phyloP scores from a whole-genome alignment of 2,329 filamentous ascomycete species.

The Sporothrix euskadiensis region DNA sequence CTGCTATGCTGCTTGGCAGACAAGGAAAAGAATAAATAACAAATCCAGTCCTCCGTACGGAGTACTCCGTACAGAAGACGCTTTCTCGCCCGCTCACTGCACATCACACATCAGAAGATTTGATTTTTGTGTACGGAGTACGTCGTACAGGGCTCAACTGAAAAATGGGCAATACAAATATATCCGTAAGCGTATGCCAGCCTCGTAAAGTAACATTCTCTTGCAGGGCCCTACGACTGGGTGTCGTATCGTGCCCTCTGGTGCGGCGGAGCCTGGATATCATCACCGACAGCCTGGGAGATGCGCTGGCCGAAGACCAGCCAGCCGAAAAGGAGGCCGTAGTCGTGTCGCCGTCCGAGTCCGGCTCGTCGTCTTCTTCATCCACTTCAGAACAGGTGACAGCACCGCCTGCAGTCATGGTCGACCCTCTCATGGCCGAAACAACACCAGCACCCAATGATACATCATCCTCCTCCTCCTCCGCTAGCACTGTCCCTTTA shows the following conservation, averaged over 20 bases:
- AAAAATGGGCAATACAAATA: too few relatives aligned
- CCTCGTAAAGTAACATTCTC: too few relatives aligned
- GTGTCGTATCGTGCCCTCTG: conserved; percentile 36
- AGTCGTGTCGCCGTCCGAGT: not conserved
- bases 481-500: not conserved
- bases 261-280: conserved; percentile 39
- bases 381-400: not conserved
- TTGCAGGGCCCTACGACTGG: conserved; percentile 34
- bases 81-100: too few relatives aligned
- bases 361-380: not conserved
- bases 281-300: conserved; percentile 33
- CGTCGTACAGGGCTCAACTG: too few relatives aligned
- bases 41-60: too few relatives aligned
- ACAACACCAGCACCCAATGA: not conserved
- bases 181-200: too few relatives aligned
- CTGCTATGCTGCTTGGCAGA: too few relatives aligned
- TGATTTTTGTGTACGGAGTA: too few relatives aligned
- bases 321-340: not conserved
- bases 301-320: not conserved
- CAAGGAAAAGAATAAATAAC: too few relatives aligned
- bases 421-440: not conserved
- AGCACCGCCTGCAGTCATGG: not conserved
- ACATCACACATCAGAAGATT: too few relatives aligned
- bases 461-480: not conserved
- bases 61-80: too few relatives aligned